Conservation (phyloP, 495 filamentous ascomycete species). For the Tuber magnatum region DNA sequence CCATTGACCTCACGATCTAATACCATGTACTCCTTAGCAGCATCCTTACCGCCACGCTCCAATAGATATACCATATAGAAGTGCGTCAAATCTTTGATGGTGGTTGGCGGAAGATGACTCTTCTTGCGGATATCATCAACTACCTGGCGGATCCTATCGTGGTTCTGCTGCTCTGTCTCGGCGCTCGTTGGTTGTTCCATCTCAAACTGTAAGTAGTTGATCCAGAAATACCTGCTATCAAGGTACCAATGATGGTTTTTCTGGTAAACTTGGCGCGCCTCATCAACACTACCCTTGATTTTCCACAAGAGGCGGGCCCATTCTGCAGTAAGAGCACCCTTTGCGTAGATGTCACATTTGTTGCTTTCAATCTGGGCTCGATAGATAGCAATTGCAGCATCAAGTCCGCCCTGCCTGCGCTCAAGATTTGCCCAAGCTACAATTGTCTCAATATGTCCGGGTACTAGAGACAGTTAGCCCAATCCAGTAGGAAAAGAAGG, state of each 20-base stretch:
- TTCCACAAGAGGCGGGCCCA: constrained; percentile 90
- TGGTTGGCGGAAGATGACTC: constrained; percentile 59
- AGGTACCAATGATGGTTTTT: constrained; percentile 78
- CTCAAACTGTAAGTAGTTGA: constrained; percentile 82
- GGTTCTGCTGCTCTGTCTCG: constrained; percentile 58
- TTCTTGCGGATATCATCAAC: constrained; percentile 67
- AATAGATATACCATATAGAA: constrained; percentile 79
- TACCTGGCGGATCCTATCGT: constrained; percentile 71
- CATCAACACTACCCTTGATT: constrained; percentile 74
- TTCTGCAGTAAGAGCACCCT: constrained; percentile 78
- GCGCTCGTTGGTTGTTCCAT: constrained; percentile 71
- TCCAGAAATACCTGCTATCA: constrained; percentile 87
- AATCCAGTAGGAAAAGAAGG: constrained; percentile 26
- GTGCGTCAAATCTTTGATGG: constrained; percentile 69
- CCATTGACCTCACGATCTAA: constrained; percentile 85
- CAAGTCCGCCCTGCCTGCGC: constrained; percentile 74
- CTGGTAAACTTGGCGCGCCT: constrained; percentile 77
- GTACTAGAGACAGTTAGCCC: constrained; percentile 44
- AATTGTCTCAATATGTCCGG: constrained; percentile 80
- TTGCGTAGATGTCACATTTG: constrained; percentile 66
- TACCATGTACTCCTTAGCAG: constrained; percentile 76
- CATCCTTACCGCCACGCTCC: constrained; percentile 71
- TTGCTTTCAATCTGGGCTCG: constrained; percentile 69
- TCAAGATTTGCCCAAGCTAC: constrained; percentile 80
- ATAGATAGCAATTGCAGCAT: constrained; percentile 80